Percentiles rank a stretch among this genome's conserved stretches.
These are phyloP conservation scores for Dactylellina haptotyla DNA, from an alignment of 2,329 filamentous ascomycete species.

Conservation along the genomic window DNA sequence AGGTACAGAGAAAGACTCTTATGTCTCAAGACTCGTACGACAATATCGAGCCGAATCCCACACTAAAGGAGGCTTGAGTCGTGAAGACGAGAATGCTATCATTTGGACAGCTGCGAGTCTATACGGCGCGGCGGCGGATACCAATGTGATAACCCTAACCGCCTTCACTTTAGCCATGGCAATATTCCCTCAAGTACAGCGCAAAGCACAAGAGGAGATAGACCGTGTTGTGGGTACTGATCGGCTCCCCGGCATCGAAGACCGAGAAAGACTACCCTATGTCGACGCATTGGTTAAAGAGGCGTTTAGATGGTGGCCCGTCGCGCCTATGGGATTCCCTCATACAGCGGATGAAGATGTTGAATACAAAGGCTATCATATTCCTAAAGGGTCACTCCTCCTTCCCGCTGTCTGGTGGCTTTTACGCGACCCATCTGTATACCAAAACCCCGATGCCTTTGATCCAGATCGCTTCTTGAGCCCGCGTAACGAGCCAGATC, in stretches of 20 bases:
- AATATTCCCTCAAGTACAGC: conserved; percentile 64
- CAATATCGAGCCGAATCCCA: background rate
- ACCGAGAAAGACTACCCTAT: conserved; percentile 66
- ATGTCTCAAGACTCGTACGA: conserved; percentile 47
- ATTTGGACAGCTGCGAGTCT: conserved; percentile 57
- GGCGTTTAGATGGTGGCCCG: conserved; percentile 68
- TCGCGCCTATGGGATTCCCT: conserved; percentile 66
- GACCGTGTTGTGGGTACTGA: conserved; percentile 65
- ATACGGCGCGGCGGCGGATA: conserved; percentile 65
- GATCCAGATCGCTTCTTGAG: conserved; percentile 55
- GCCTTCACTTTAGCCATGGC: conserved; percentile 66
- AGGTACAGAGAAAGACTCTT: conserved; percentile 13
- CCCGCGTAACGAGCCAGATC: conserved; percentile 55
- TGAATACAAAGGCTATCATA: conserved; percentile 63
- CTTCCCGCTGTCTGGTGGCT: conserved; percentile 67
- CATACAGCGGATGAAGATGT: conserved; percentile 64
- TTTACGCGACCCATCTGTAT: conserved; percentile 63
- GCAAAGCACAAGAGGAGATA: conserved; percentile 65
- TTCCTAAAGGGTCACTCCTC: conserved; percentile 64
- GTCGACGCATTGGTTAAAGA: conserved; percentile 69
- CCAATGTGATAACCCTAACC: conserved; percentile 62
- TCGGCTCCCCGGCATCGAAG: conserved; percentile 65
- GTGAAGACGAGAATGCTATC: conserved; percentile 41
- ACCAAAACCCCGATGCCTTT: conserved; percentile 56
- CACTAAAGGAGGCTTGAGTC: background rate